Percentiles rank a stretch among this genome's conserved stretches.
phyloP scores from a whole-genome alignment of 352 stramenopile genomes.

The Phytophthora europaea region DNA sequence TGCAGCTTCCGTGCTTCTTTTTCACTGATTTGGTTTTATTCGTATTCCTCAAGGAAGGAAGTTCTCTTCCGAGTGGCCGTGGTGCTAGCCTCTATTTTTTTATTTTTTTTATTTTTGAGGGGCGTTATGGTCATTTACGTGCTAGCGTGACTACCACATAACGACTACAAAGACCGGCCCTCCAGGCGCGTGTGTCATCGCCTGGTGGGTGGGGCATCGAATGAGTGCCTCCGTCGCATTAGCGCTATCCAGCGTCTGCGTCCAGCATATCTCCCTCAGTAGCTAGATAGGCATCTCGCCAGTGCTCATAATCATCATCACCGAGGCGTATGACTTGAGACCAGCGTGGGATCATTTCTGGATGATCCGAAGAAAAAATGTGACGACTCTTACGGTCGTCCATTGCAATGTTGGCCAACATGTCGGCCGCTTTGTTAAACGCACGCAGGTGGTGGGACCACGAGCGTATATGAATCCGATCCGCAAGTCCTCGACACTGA shows the following conservation, averaged over 20 bases:
- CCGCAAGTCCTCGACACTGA: background rate
- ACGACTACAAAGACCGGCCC: no score
- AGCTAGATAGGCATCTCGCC: background rate
- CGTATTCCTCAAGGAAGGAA: no score
- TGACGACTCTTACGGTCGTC: background rate
- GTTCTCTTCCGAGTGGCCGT: no score
- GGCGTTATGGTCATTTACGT: no score
- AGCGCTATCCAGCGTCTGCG: background rate
- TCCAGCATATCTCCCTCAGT: background rate
- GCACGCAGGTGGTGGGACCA: background rate
- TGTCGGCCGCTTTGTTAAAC: background rate
- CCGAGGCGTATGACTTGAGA: background rate
- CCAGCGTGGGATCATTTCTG: background rate
- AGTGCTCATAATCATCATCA: background rate
- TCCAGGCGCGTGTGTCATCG: no score
- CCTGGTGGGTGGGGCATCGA: no score
- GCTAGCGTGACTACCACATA: no score
- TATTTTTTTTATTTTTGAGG: no score
- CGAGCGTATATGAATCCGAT: background rate
- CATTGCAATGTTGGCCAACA: background rate
- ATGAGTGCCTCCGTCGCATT: no score
- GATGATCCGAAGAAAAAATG: background rate
- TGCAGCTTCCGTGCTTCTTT: no score
- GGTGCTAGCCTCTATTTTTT: no score
- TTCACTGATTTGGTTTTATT: no score